Percentiles rank a stretch among this genome's conserved stretches.
These are phyloP conservation scores for Leccinum griseonigrum DNA, from an alignment of 1,284 basidiomycete species.

Conservation along the genomic window DNA sequence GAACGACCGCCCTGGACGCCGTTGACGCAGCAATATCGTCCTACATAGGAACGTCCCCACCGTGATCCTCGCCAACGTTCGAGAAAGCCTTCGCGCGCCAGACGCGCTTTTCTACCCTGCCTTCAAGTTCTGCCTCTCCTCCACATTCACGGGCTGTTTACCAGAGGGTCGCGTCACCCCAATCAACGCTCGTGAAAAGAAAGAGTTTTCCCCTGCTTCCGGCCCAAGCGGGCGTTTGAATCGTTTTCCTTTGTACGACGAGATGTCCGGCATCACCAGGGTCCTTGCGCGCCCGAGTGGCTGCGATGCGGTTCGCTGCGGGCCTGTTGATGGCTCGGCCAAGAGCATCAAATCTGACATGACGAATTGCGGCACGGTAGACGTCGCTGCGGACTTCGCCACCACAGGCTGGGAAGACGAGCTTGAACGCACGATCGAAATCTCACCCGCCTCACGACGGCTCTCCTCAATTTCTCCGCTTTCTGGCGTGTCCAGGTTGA, in stretches of 20 bases:
- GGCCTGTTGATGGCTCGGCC: background rate
- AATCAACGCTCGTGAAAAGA: conserved; percentile 25
- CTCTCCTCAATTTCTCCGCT: background rate
- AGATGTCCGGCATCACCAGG: conserved; percentile 26
- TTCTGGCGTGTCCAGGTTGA: background rate
- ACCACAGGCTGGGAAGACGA: background rate
- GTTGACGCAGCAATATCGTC: background rate
- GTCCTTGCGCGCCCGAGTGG: background rate
- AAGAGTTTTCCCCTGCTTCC: conserved; percentile 17
- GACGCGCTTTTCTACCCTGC: background rate
- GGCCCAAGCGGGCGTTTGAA: conserved; percentile 17
- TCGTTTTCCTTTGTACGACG: conserved; percentile 20
- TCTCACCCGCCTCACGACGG: background rate
- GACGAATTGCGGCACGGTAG: background rate
- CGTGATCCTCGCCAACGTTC: background rate
- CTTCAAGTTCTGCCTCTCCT: background rate
- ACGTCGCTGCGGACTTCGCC: background rate
- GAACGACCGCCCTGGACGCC: background rate
- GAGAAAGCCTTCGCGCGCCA: background rate
- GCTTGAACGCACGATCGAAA: background rate
- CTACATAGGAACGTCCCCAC: conserved; percentile 8
- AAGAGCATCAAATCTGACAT: background rate
- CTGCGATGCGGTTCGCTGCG: conserved; percentile 4
- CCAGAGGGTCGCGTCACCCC: background rate
- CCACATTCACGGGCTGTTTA: background rate